A percentile compares a stretch with the other conserved stretches of the same genome.
Conservation (phyloP, 1,284 basidiomycete species). For the Moesziomyces parantarcticus region DNA sequence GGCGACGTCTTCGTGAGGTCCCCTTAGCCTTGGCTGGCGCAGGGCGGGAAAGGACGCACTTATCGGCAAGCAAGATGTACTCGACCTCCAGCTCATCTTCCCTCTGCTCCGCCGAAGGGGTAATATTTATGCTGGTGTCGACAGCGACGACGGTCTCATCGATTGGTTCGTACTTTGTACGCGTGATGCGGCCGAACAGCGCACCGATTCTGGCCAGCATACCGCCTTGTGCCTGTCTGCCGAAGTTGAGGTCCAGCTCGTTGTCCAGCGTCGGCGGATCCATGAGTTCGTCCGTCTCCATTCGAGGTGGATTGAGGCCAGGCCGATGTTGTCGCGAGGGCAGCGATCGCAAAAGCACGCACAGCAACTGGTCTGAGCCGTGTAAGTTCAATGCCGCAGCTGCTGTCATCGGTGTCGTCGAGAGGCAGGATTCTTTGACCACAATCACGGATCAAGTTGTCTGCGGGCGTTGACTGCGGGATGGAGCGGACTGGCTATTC, state of each 20-base stretch:
- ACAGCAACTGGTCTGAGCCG: not conserved
- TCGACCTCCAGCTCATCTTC: conserved; percentile 28
- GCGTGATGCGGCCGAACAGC: not conserved
- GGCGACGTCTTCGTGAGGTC: not conserved
- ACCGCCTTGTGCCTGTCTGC: too few species aligned
- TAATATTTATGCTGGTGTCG: not conserved
- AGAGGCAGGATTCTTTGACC: too few species aligned
- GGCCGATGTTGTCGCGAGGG: not conserved
- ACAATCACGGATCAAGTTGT: too few species aligned
- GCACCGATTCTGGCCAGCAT: not conserved
- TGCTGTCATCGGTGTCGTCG: not conserved
- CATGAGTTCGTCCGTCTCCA: not conserved
- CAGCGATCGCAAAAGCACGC: not conserved
- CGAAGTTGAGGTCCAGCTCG: too few species aligned
- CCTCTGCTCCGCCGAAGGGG: not conserved
- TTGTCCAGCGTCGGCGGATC: too few species aligned
- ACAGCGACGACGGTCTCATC: too few species aligned
- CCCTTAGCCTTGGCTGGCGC: not conserved
- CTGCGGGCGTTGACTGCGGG: too few species aligned
- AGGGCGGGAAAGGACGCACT: conserved; percentile 1
- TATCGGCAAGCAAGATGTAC: conserved; percentile 33
- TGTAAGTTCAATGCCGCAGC: not conserved
- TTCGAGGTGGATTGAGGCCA: not conserved
- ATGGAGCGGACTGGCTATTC: too few species aligned
- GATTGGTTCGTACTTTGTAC: too few species aligned